Base-by-base conservation (phyloP, 2,329 filamentous ascomycete species). In the Pyricularia pennisetigena region DNA sequence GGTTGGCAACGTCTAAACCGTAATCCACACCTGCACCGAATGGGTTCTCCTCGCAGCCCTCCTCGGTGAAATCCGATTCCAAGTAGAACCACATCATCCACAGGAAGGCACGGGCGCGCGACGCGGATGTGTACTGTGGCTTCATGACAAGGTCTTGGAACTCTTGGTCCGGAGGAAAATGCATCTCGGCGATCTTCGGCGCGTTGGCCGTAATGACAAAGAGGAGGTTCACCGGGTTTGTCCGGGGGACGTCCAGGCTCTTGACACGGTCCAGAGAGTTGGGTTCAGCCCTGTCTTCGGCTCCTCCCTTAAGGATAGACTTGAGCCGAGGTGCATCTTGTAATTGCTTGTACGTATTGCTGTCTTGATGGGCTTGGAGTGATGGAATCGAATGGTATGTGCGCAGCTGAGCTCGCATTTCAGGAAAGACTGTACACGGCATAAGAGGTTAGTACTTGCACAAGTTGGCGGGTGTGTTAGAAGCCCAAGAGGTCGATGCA, bases 11-110 rank as follows among this genome's bases (percentile, higher is more conserved):
- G 70, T 87, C 85, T 0, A 86, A 79, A 9, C 82, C 85, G 70
- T 90, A 90, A 74, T 89, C 88, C 2, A 90, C 86, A 14, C 88
- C 88, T 12, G 82, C 76, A 0, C 95, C 95, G 74, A 97, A 99
- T 0, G 95, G 95, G 74, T 99, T 99, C 73, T 92, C 90, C 65
- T 92, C 85, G 63, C 93, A 94, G 68, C 92, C 93, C 74, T 97
- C 92, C 73, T 90, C 88, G 0, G 92, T 92, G 73, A 97, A 98
- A 76, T 97, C 93, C 30, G 94, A 97, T 77, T 99, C 95, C 23
- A 99, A 85, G 75, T 99, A 98, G 83, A 95, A 97, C 95, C 95
- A 99, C 88, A 99, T 96, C 71, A 99, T 82, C 95, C 95, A 99
- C 24, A 99, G 81, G 73, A 99, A 99, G 0, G 94, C 94, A 63